Base-by-base conservation (phyloP, 257 asterid species). In the Mentha longifolia region DNA sequence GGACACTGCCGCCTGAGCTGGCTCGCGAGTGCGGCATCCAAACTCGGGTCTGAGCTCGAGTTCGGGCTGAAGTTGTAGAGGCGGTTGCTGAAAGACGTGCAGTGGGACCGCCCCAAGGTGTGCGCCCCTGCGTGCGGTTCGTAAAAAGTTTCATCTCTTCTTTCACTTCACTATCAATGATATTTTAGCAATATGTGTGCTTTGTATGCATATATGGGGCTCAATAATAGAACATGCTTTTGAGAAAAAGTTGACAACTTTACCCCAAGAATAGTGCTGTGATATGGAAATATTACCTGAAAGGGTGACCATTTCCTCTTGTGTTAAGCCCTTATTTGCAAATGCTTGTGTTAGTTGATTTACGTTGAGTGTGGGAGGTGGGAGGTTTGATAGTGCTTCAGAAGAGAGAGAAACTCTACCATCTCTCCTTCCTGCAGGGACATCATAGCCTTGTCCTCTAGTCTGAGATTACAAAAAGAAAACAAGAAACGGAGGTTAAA, bases 221-320 rank as follows among this genome's bases (percentile, higher is more conserved):
- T 30, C 43, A 58, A 30, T 30, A 58, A 58, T 30, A 15, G 20
- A 57, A 13, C 42, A 58, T 25, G 57, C 70, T 45, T 65, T 28
- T 20, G 54, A 45, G 8, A 43, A 46, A 15, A 46, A 25, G 58
- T 30, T 65, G 50, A 28, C 52, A 22, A 19, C 16, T 39, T 59
- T 31, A 59, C 10, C 46, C 65, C 9, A 4, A 61, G 16, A 17
- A 28, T 49, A 33, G 13, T 10, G 35, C 6, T 2, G 20, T 45
- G 47, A 67, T 41, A 11, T 1, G 30, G 19, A 45, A 22, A 2
- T 20, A 62, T 72, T 87, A 87, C 96, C 97, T 0, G 98, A 92
- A 58, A 92, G 97, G 0, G 96, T 90, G 17, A 90, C 93, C 98
- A 90, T 88, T 76, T 92, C 96, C 33, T 84, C 89, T 76, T 82